Base-by-base conservation (phyloP, 176 grass and related monocot genomes). In the Chrysopogon serrulatus region DNA sequence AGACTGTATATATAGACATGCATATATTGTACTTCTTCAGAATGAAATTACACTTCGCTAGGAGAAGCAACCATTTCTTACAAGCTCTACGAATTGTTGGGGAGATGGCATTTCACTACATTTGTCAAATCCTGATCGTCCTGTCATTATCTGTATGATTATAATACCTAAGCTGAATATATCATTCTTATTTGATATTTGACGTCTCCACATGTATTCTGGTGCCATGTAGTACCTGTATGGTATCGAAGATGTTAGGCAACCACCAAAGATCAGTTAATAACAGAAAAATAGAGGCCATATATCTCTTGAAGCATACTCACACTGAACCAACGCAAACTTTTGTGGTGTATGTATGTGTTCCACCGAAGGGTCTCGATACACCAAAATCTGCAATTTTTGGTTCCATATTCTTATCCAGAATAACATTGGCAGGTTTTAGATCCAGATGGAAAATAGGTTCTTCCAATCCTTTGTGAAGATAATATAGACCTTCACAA, bases 371-470 rank as follows among this genome's bases (percentile, higher is more conserved):
- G 17, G 34, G 45, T 17, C 51, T 76, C 27, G 74, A 59, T 32
- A 59, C 35, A 4, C 74, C 74, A 76, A 59, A 59, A 59, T 76
- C 74, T 59, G 11, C 51, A 9, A 59, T 76, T 76, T 76, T 76
- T 39, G 51, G 33, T 0, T 26, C 10, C 32, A 76, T 39, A 11
- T 76, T 76, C 10, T 59, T 17, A 39, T 76, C 74, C 12, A 76
- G 19, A 76, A 40, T 57, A 76, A 76, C 59, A 26, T 76, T 76
- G 3, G 21, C 49, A 59, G 49, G 74, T 10, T 76, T 76, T 59
- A 76, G 5, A 13, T 76, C 74, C 1, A 76, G 21, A 59, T 76
- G 74, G 33, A 24, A 57, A 39, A 76, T 59, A 59, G 45, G 45
- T 1, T 74, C 30, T 23, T 39, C 10, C 11, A 13, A 39, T 39